A percentile compares a stretch with the other conserved stretches of the same genome.
phyloP scores from a whole-genome alignment of 768 basidiomycete species.

The Leccinum longicurvipes region DNA sequence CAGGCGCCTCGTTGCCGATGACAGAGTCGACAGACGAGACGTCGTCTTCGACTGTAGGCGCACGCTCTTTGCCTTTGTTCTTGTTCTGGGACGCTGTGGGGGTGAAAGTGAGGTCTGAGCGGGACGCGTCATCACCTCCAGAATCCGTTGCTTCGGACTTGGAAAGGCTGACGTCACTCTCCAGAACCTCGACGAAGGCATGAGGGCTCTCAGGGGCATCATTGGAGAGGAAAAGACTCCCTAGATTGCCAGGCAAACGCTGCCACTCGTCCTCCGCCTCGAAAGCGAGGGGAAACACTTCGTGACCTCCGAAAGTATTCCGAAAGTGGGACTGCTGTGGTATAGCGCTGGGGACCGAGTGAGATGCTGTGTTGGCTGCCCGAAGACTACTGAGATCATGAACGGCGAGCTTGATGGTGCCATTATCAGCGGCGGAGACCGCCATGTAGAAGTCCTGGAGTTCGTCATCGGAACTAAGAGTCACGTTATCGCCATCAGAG shows the following conservation, averaged over 20 bases:
- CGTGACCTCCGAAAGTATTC: constrained; percentile 56
- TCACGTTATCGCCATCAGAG: constrained; percentile 70
- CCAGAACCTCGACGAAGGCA: constrained; percentile 61
- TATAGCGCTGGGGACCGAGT: constrained; percentile 33
- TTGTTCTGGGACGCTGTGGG: constrained; percentile 33
- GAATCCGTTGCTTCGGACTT: constrained; percentile 30
- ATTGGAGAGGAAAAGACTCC: constrained; percentile 38
- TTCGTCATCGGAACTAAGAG: constrained; percentile 73
- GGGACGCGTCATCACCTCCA: constrained; percentile 32
- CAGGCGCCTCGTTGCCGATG: constrained; percentile 38
- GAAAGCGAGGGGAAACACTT: constrained; percentile 43
- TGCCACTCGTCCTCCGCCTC: constrained; percentile 67
- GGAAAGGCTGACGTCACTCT: constrained; percentile 37
- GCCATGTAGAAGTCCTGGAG: constrained; percentile 66
- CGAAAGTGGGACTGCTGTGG: constrained; percentile 41
- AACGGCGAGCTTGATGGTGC: constrained; percentile 57
- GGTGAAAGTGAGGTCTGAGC: constrained; percentile 21
- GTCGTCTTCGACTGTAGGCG: constrained; percentile 30
- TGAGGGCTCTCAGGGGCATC: constrained; percentile 46
- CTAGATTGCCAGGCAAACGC: constrained; percentile 41
- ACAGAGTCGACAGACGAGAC: constrained; percentile 43
- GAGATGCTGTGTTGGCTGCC: constrained; percentile 31
- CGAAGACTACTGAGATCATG: constrained; percentile 49
- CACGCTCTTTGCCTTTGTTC: constrained; percentile 45
- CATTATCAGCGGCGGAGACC: constrained; percentile 15